Evolutionary conservation across 148 eudicot species (phyloP).

Genomic region (Dianthus caryophyllus): DNA sequence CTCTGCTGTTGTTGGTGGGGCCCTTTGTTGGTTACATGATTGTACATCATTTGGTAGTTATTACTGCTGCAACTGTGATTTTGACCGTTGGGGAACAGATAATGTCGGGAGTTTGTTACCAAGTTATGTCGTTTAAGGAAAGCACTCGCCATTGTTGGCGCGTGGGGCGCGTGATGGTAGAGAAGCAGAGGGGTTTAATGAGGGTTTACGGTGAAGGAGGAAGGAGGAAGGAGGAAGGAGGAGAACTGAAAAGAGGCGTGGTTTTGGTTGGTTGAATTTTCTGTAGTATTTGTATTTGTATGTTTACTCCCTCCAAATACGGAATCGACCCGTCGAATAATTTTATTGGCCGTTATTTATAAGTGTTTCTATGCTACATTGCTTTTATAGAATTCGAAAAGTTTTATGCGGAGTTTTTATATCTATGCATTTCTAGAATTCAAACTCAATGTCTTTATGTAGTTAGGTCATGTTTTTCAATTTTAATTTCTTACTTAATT

Average conservation of each 20-base stretch:
- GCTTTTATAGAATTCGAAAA: no score
- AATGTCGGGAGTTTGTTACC: neutral
- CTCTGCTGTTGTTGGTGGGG: neutral
- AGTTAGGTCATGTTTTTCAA: no score
- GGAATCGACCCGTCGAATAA: no score
- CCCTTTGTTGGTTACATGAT: neutral
- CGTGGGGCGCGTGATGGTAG: neutral
- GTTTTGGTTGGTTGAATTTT: neutral
- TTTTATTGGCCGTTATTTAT: no score
- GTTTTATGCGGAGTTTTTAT: no score
- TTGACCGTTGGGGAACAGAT: neutral
- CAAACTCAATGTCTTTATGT: no score
- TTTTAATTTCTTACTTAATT: no score
- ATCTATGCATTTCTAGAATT: no score
- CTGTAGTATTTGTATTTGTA: no score
- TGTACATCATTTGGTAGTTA: neutral
- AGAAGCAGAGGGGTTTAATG: neutral
- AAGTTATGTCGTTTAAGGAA: constrained; percentile 4
- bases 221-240: neutral
- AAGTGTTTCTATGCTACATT: no score
- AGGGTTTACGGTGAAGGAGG: neutral
- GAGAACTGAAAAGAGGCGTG: neutral
- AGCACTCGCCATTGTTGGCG: constrained; percentile 20
- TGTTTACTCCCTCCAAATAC: no score
- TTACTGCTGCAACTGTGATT: neutral